Evolutionary conservation across 2,329 filamentous ascomycete genomes (phyloP).

Genomic region (Cladorrhinum sp.): DNA sequence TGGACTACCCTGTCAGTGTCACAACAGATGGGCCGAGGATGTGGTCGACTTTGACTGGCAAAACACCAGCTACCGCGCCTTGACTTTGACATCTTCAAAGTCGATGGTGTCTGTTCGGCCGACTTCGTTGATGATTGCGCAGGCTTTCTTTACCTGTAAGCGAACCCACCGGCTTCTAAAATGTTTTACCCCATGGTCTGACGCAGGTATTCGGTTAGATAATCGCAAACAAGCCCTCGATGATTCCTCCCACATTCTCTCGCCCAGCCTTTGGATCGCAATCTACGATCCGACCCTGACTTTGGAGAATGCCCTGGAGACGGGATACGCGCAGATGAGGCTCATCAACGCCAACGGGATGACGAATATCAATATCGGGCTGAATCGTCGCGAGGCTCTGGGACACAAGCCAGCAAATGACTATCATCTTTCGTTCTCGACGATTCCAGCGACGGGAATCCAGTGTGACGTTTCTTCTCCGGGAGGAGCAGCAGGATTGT

Average conservation of each 20-base stretch:
- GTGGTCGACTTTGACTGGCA: constrained; percentile 10
- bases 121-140: constrained; percentile 7
- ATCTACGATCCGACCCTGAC: constrained; percentile 17
- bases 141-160: constrained; percentile 11
- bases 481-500: neutral
- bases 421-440: constrained; percentile 17
- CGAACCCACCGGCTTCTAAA: neutral
- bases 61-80: constrained; percentile 12
- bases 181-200: neutral
- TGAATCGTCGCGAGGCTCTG: constrained; percentile 5
- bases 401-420: constrained; percentile 11
- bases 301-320: constrained; percentile 8
- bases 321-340: constrained; percentile 11
- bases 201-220: neutral
- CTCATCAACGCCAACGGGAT: constrained; percentile 19
- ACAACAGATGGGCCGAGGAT: constrained; percentile 3
- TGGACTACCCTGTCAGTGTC: constrained; percentile 3
- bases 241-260: constrained; percentile 13
- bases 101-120: constrained; percentile 7
- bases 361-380: constrained; percentile 14
- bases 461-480: constrained; percentile 7
- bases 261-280: constrained; percentile 15
- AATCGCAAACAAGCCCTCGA: constrained; percentile 4
- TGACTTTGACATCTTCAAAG: constrained; percentile 4
- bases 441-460: constrained; percentile 9